Conservation (phyloP, 257 asterid species). For the Plantago major region DNA sequence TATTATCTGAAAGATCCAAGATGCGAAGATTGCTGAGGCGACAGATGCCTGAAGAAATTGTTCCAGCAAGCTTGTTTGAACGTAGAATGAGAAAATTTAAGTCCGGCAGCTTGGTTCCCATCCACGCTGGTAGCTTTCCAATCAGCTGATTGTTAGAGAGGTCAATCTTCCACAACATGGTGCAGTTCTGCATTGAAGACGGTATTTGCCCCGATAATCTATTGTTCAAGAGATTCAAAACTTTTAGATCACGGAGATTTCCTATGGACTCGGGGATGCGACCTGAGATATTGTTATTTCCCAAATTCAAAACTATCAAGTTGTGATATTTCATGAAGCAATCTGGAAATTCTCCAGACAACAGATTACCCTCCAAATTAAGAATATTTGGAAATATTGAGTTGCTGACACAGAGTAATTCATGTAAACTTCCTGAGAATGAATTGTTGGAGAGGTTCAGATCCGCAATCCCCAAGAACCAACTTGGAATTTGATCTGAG, state of each 20-base stretch:
- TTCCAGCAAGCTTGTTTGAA: too few species aligned
- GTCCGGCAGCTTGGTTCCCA: too few species aligned
- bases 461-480: not conserved
- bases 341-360: not conserved
- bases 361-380: not conserved
- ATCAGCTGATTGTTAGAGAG: too few species aligned
- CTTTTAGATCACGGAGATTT: too few species aligned
- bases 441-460: conserved; percentile 1
- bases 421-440: not conserved
- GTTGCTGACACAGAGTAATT: not conserved
- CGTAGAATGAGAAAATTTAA: too few species aligned
- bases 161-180: too few species aligned
- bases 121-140: too few species aligned
- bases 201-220: not conserved
- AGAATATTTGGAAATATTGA: not conserved
- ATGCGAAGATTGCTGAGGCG: too few species aligned
- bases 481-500: not conserved
- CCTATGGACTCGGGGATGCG: not conserved
- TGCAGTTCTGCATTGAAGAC: too few species aligned
- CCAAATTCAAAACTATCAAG: not conserved
- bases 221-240: not conserved
- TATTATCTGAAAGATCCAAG: too few species aligned
- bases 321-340: not conserved
- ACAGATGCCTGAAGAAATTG: too few species aligned
- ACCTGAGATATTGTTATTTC: not conserved